Percentiles rank a stretch among this genome's conserved stretches.
Conservation (phyloP, 164 flowering plant species). For the Sextonia rubra region DNA sequence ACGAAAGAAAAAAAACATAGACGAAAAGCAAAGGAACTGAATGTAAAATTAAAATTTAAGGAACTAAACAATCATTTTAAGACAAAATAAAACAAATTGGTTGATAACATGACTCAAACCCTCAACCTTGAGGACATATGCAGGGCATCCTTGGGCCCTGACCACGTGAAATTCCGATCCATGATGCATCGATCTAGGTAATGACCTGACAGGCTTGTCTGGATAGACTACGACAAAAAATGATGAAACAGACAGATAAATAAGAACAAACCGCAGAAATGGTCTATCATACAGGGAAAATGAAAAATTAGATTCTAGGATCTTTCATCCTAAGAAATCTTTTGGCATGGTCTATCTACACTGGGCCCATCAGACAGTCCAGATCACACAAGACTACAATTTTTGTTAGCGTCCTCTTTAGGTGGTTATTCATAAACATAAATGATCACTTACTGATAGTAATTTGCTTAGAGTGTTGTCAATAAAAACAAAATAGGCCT, state of each 20-base stretch:
- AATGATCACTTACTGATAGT: slow-evolving; percentile 52
- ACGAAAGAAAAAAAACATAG: background rate
- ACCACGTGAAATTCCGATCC: background rate
- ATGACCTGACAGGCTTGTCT: background rate
- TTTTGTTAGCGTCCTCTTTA: background rate
- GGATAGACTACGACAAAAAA: background rate
- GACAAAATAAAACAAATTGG: background rate
- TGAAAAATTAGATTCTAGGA: background rate
- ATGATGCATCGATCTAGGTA: background rate
- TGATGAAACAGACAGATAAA: background rate
- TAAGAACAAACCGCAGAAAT: background rate
- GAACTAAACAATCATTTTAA: background rate
- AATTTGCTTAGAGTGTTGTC: slow-evolving; percentile 78
- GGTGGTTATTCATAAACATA: background rate
- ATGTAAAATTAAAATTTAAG: too few relatives aligned
- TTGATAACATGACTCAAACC: too few relatives aligned
- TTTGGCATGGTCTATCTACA: background rate
- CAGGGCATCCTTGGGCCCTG: too few relatives aligned
- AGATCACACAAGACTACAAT: background rate
- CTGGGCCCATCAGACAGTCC: background rate
- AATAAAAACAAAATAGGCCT: slow-evolving; percentile 85
- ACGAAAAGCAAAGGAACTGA: too few relatives aligned
- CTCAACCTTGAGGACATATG: too few relatives aligned
- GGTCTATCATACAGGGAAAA: background rate
- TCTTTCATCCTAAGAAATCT: background rate